Evolutionary conservation across 805 yeast genomes (phyloP), one percentile per base, ranked within the genome.

Genomic region (Wickerhamomyces queroliae): DNA sequence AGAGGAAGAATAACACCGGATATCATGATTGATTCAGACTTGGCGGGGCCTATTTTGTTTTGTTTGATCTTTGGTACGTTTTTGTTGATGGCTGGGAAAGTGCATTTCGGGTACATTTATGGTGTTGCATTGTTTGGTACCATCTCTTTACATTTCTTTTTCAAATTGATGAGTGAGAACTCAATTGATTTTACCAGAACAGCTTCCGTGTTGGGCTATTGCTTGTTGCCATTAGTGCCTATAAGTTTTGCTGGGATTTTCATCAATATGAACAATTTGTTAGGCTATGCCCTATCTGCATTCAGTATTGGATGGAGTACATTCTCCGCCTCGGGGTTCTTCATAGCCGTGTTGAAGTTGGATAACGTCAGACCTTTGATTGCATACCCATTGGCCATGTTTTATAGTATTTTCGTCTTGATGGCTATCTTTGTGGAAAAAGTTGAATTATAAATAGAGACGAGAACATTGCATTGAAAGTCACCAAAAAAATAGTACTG

Each of bases 121-220:
- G 98, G 99, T 29, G 95, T 93, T 31, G 98, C 96, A 0, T 64
- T 93, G 32, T 80, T 91, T 50, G 99, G 99, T 15, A 83, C 95
- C 2, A 58, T 87, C 13, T 79, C 95, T 24, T 74, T 89, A 48
- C 97, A 90, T 62, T 76, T 76, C 50, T 68, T 93, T 43, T 83
- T 95, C 60, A 89, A 84, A 58, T 69, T 88, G 45, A 93, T 93
- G 99, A 80, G 95, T 41, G 75, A 73, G 40, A 44, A 48, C 2
- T 46, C 58, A n/a, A 63, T 76, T 32, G 83, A 76, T 46, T 63
- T 80, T 43, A 57, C 68, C 30, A 76, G 91, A 48, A 86, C 96
- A 0, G 93, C 96, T 9, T 83, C 95, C 7, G 95, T 91, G 11
- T 69, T 93, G 37, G 99, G 99, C 2, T 93, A 93, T 64, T 91